Evolutionary conservation across 2,329 filamentous ascomycete genomes (phyloP).

Genomic region (Fusarium sp.): DNA sequence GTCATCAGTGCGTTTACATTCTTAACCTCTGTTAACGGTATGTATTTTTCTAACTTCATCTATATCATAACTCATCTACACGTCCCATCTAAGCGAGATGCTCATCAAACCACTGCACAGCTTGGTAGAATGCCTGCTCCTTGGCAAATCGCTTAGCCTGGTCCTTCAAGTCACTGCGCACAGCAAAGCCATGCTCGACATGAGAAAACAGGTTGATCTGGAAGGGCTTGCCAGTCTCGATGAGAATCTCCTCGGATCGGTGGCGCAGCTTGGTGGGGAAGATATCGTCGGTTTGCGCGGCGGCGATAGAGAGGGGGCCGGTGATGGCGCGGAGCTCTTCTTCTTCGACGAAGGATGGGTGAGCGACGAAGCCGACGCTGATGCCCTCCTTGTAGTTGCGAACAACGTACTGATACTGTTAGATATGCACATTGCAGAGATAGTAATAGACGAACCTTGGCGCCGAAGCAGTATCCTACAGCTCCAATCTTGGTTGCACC

Average conservation of each 20-base stretch:
- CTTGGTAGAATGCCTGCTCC: slow-evolving; percentile 83
- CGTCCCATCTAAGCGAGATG: slow-evolving; percentile 43
- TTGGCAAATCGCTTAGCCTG: slow-evolving; percentile 75
- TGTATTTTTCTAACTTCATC: neutral
- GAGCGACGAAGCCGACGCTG: slow-evolving; percentile 72
- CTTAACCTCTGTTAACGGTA: neutral
- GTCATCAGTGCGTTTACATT: slow-evolving; percentile 1
- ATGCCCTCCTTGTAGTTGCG: slow-evolving; percentile 72
- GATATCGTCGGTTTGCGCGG: slow-evolving; percentile 72
- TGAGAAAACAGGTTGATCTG: slow-evolving; percentile 78
- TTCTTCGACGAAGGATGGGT: slow-evolving; percentile 72
- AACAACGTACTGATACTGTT: slow-evolving; percentile 69
- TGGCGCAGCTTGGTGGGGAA: slow-evolving; percentile 69
- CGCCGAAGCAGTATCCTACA: slow-evolving; percentile 76
- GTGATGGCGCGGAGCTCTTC: slow-evolving; percentile 70
- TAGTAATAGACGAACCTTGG: slow-evolving; percentile 62
- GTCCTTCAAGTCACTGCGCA: slow-evolving; percentile 71
- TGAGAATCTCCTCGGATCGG: slow-evolving; percentile 71
- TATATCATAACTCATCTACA: slow-evolving; percentile 1
- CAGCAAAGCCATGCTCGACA: slow-evolving; percentile 80
- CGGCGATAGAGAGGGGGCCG: slow-evolving; percentile 71
- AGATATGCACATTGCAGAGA: neutral
- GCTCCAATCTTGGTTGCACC: slow-evolving; percentile 67
- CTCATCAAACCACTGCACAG: slow-evolving; percentile 79
- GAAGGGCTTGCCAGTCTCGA: slow-evolving; percentile 67